These are phyloP conservation scores for Entomortierella beljakovae DNA, from an alignment of 192 early-diverging fungal genomes.

Conservation along the genomic window DNA sequence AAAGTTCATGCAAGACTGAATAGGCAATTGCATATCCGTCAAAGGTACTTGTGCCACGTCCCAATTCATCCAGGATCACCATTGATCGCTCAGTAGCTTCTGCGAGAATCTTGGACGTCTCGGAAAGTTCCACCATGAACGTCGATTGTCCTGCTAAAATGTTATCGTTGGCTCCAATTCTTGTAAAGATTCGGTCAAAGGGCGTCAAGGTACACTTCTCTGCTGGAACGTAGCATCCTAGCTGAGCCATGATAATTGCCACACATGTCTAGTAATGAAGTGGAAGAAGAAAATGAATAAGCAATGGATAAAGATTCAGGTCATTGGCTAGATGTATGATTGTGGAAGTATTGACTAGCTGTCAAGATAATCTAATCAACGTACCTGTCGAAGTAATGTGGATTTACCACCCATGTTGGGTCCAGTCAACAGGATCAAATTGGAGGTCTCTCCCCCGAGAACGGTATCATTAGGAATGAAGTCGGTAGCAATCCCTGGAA, in stretches of 20 bases:
- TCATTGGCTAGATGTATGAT: too few relatives aligned
- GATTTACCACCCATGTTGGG: slow-evolving; percentile 99
- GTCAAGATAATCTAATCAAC: too few relatives aligned
- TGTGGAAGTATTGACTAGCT: too few relatives aligned
- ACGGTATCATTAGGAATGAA: slow-evolving; percentile 97
- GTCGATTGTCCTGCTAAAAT: slow-evolving; percentile 95
- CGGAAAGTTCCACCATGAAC: slow-evolving; percentile 96
- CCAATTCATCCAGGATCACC: slow-evolving; percentile 98
- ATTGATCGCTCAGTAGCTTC: slow-evolving; percentile 92
- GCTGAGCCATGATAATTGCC: slow-evolving; percentile 95
- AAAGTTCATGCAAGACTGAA: slow-evolving; percentile 87
- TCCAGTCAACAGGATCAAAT: slow-evolving; percentile 93
- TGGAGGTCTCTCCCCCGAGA: slow-evolving; percentile 74
- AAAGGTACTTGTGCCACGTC: slow-evolving; percentile 96
- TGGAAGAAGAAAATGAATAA: background rate
- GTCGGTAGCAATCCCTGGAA: slow-evolving; percentile 67
- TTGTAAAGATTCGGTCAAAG: slow-evolving; percentile 95
- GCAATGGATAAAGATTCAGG: too few relatives aligned
- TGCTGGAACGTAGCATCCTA: slow-evolving; percentile 96
- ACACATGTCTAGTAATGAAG: slow-evolving; percentile 75
- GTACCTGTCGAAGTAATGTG: slow-evolving; percentile 91
- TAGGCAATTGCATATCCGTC: slow-evolving; percentile 98
- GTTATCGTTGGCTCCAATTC: slow-evolving; percentile 98
- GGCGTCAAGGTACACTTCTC: slow-evolving; percentile 75
- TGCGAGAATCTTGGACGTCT: slow-evolving; percentile 92